phyloP scores from a whole-genome alignment of 208 protist genomes.

The Crithidia fasciculata region DNA sequence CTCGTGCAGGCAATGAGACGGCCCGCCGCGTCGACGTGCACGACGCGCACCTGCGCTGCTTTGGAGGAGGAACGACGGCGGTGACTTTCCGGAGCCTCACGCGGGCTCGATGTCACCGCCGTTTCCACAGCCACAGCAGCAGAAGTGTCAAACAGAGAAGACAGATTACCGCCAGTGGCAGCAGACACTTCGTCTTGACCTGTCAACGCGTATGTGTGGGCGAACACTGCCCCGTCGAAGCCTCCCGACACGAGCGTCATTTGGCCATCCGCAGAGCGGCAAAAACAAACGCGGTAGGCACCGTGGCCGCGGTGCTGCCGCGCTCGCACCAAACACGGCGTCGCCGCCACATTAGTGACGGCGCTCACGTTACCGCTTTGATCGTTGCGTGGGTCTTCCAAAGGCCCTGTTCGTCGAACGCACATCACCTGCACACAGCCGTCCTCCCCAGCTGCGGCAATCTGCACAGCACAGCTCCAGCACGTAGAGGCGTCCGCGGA shows the following conservation, averaged over 20 bases:
- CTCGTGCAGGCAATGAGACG: slow-evolving; percentile 23
- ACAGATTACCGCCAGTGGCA: background rate
- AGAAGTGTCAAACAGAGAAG: background rate
- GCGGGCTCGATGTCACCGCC: too few species aligned
- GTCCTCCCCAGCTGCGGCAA: slow-evolving; percentile 63
- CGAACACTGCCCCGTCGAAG: slow-evolving; percentile 57
- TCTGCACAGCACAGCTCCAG: slow-evolving; percentile 23
- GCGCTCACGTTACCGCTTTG: background rate
- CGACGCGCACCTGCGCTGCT: slow-evolving; percentile 22
- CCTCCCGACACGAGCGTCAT: slow-evolving; percentile 48
- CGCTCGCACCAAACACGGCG: slow-evolving; percentile 14
- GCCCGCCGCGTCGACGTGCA: slow-evolving; percentile 29
- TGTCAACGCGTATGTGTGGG: slow-evolving; percentile 10
- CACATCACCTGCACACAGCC: slow-evolving; percentile 50
- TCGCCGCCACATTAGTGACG: background rate
- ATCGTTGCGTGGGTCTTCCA: background rate
- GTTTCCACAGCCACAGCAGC: too few species aligned
- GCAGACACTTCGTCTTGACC: background rate
- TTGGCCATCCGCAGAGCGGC: background rate
- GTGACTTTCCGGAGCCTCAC: too few species aligned
- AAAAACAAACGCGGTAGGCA: slow-evolving; percentile 55
- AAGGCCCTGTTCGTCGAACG: slow-evolving; percentile 3
- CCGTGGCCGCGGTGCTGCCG: slow-evolving; percentile 72
- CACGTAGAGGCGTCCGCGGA: background rate
- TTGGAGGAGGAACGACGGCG: background rate